A percentile compares a stretch with the other conserved stretches of the same genome.
phyloP scores from a whole-genome alignment of 495 filamentous ascomycete genomes.

The Penicillium argentinense region DNA sequence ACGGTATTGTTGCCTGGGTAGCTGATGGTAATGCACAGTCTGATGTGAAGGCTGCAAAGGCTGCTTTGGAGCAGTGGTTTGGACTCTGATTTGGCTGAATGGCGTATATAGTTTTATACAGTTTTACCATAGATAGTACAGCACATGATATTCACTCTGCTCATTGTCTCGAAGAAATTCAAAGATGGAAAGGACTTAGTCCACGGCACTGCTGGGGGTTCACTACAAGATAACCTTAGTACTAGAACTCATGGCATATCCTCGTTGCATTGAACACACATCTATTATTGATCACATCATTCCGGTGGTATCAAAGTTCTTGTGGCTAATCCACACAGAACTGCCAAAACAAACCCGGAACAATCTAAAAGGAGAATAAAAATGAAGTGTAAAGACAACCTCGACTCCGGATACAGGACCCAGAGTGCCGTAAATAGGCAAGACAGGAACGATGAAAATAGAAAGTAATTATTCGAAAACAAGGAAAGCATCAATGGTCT shows the following conservation, averaged over 20 bases:
- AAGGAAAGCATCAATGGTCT: background rate
- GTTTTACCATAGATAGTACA: too few species aligned
- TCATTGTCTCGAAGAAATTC: too few species aligned
- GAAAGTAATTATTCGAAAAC: background rate
- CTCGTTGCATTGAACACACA: slow-evolving; percentile 17
- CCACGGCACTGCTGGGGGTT: too few species aligned
- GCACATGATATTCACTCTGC: too few species aligned
- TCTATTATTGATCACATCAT: slow-evolving; percentile 23
- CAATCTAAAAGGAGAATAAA: slow-evolving; percentile 5
- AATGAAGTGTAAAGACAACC: slow-evolving; percentile 3
- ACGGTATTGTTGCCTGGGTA: slow-evolving; percentile 35
- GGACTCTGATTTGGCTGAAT: too few species aligned
- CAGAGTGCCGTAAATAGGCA: background rate
- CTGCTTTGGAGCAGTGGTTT: slow-evolving; percentile 3
- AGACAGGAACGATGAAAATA: background rate
- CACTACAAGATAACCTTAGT: background rate
- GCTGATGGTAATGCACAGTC: slow-evolving; percentile 2
- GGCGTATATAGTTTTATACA: too few species aligned
- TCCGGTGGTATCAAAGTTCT: slow-evolving; percentile 16
- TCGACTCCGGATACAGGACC: background rate
- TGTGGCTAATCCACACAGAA: background rate
- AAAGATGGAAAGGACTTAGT: too few species aligned
- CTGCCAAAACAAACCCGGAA: background rate
- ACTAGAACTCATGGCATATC: slow-evolving; percentile 5
- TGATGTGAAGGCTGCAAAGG: slow-evolving; percentile 13